These are phyloP conservation scores for Syzygium grande DNA, from an alignment of 345 rosid species.

Conservation along the genomic window DNA sequence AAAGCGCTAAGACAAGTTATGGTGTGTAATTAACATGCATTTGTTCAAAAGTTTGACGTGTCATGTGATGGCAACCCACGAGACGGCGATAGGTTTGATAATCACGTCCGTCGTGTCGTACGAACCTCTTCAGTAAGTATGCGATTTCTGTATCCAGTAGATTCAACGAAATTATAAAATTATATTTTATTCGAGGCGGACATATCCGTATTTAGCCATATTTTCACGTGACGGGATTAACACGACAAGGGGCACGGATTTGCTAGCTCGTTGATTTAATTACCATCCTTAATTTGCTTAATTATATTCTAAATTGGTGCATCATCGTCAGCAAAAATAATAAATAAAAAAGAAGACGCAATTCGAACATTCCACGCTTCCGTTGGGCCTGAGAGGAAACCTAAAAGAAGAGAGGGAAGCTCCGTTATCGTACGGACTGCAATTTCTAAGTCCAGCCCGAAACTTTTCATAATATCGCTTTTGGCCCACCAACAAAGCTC, in stretches of 20 bases:
- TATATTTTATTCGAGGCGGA: too few species aligned
- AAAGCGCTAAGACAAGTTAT: fast-evolving
- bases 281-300: not conserved
- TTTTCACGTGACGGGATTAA: not conserved
- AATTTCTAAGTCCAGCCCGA: not conserved
- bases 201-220: not conserved
- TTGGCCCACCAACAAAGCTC: not conserved
- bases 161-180: too few species aligned
- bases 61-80: not conserved
- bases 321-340: not conserved
- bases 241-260: not conserved
- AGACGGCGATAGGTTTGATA: not conserved
- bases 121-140: not conserved
- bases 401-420: not conserved
- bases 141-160: not conserved
- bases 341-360: not conserved
- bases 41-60: not conserved
- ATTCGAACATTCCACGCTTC: not conserved
- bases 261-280: not conserved
- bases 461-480: not conserved
- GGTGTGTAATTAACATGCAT: too few species aligned
- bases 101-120: fast-evolving
- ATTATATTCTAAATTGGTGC: not conserved
- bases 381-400: not conserved
- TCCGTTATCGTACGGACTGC: not conserved